Evolutionary conservation across 1,139 yeast species (phyloP), one percentile per base, ranked within the genome.

Genomic region (Kodamaea suecica): DNA sequence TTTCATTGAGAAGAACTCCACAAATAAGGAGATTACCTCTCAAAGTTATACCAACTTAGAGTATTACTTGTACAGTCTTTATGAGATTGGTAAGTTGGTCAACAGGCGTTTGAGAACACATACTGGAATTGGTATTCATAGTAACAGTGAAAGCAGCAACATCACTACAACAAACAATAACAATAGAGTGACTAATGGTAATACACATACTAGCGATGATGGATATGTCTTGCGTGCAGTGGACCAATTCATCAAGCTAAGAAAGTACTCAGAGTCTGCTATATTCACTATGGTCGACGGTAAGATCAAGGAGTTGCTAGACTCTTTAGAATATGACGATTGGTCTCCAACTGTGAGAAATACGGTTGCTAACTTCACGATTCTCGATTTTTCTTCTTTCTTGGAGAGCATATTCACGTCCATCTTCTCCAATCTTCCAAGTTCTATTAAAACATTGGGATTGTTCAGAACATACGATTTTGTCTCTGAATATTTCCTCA

Each of bases 41-140:
- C 97, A 92, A 60, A 86, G 87, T 47, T 70, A 85, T 46, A 82
- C 94, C 39, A 88, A 92, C 55, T 66, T 90, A 50, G 97, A 92
- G 51, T 87, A 86, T 58, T 90, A 90, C 56, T 72, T 84, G 40
- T 65, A 67, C 57, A 76, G 83, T 42, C 70, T 78, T 38, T 66
- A 72, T 42, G 82, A 79, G 52, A 63, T 80, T 37, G 80, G 80
- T 5, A 65, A 62, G 31, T 49, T 70, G 41, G 59, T 70, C 21
- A 70, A 70, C 41, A 50, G 63, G 25, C 58, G 64, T 32, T 61
- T 72, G 36, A 54, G 70, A 35, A 58, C 83, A 17, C 70, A 74
- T 27, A 80, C 95, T 2, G 75, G 75, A 6, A 59, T 67, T 38
- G 74, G 73, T n/a, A 58, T 68, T 44, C 30, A 38, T 13, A 55